Evolutionary conservation across 2,329 filamentous ascomycete genomes (phyloP).

Genomic region (Exophiala sp.): DNA sequence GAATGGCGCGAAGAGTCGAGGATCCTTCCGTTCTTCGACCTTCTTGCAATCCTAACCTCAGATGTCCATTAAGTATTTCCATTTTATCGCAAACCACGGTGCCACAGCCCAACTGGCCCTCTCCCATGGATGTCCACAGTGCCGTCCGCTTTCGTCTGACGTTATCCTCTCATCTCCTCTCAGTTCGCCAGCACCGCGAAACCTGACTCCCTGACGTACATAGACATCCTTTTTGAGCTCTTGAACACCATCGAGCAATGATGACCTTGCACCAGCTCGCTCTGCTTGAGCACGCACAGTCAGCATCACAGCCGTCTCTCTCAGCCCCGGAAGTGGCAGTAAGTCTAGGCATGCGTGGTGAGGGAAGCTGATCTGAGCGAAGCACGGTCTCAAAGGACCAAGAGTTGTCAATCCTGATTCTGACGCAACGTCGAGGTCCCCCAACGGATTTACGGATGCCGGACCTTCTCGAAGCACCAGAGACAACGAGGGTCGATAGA

Average conservation of each 20-base stretch:
- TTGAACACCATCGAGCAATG: slow-evolving; percentile 1
- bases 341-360: slow-evolving; percentile 12
- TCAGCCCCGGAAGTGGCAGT: slow-evolving; percentile 6
- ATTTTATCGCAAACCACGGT: slow-evolving; percentile 11
- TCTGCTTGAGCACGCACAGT: slow-evolving; percentile 1
- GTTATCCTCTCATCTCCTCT: slow-evolving; percentile 2
- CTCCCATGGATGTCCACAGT: slow-evolving; percentile 13
- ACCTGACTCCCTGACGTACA: slow-evolving; percentile 10
- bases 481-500: slow-evolving; percentile 7
- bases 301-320: slow-evolving; percentile 9
- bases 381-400: slow-evolving; percentile 4
- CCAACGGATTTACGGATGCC: neutral
- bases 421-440: neutral
- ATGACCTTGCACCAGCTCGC: neutral
- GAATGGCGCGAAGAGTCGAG: too few relatives aligned
- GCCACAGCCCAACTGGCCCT: slow-evolving; percentile 9
- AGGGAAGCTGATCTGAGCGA: slow-evolving; percentile 9
- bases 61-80: slow-evolving; percentile 4
- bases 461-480: neutral
- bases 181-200: slow-evolving; percentile 6
- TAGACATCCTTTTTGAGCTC: slow-evolving; percentile 14
- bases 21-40: too few relatives aligned
- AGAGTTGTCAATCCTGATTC: neutral
- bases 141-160: slow-evolving; percentile 2
- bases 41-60: neutral